Evolutionary conservation across 2,329 filamentous ascomycete genomes (phyloP).

Genomic region (Fusarium tanahbumbuense): DNA sequence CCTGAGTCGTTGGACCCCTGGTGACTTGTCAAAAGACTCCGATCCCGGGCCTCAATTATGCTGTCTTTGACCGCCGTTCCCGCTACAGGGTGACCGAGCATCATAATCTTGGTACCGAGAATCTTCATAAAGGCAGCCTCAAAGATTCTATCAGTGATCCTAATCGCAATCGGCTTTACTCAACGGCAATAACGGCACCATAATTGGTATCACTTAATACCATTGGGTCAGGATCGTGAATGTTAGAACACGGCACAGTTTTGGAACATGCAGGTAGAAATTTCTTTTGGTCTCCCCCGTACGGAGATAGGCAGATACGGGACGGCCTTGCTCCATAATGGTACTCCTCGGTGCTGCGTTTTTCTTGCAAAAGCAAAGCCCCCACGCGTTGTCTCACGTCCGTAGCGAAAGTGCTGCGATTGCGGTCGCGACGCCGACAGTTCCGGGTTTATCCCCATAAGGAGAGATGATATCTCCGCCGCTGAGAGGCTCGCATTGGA

Average conservation of each 20-base stretch:
- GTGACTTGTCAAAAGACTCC: conserved; percentile 8
- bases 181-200: conserved; percentile 16
- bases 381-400: conserved; percentile 31
- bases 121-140: too few relatives aligned
- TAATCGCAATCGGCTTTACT: neutral
- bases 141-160: too few relatives aligned
- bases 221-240: conserved; percentile 18
- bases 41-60: conserved; percentile 18
- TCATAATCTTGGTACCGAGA: conserved; percentile 1
- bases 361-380: conserved; percentile 15
- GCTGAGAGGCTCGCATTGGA: conserved; percentile 18
- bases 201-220: neutral
- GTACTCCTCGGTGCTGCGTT: neutral
- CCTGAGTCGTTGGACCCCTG: neutral
- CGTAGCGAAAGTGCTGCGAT: conserved; percentile 17
- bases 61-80: conserved; percentile 28
- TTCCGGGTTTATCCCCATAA: conserved; percentile 33
- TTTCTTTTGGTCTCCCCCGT: conserved; percentile 18
- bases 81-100: conserved; percentile 13
- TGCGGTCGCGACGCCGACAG: conserved; percentile 25
- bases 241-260: conserved; percentile 18
- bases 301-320: conserved; percentile 8
- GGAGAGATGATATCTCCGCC: conserved; percentile 16
- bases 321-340: conserved; percentile 7
- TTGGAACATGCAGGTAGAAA: conserved; percentile 36